Conservation (phyloP, 2,329 filamentous ascomycete genomes). For the Didymella keratinophila region DNA sequence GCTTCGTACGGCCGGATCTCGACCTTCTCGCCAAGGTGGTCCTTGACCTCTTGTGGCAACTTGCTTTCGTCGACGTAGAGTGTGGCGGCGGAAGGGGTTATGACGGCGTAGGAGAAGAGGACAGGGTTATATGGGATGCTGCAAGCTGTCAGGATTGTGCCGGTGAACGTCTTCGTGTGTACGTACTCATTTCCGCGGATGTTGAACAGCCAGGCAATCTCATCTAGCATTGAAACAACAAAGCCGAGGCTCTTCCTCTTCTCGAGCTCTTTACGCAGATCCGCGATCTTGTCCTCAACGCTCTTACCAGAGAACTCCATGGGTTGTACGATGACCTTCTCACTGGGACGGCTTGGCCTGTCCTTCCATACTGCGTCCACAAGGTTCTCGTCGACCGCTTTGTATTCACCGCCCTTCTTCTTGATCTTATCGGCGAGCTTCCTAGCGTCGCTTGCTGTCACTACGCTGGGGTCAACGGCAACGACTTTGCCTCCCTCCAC, state of each 20-base stretch:
- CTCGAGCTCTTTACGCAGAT: slow-evolving; percentile 87
- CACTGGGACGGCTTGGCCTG: slow-evolving; percentile 76
- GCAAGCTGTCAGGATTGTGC: slow-evolving; percentile 10
- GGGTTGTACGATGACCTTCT: slow-evolving; percentile 75
- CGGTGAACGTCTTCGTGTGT: neutral
- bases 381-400: slow-evolving; percentile 80
- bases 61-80: slow-evolving; percentile 87
- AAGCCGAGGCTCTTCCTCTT: slow-evolving; percentile 90
- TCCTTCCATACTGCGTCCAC: slow-evolving; percentile 89
- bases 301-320: slow-evolving; percentile 81
- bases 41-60: slow-evolving; percentile 71
- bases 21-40: slow-evolving; percentile 75
- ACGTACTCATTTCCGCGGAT: slow-evolving; percentile 82
- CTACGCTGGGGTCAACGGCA: slow-evolving; percentile 86
- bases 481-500: slow-evolving; percentile 86
- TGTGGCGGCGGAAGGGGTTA: slow-evolving; percentile 78
- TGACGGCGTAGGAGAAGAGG: slow-evolving; percentile 93
- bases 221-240: slow-evolving; percentile 92
- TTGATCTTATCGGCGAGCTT: slow-evolving; percentile 87
- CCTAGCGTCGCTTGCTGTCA: slow-evolving; percentile 75
- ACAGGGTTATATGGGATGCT: slow-evolving; percentile 96
- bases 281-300: slow-evolving; percentile 81
- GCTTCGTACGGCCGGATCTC: slow-evolving; percentile 80
- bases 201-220: slow-evolving; percentile 99
- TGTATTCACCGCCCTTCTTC: slow-evolving; percentile 82